Conservation (phyloP, 106 monocot genomes). For the Hemerocallis citrina region DNA sequence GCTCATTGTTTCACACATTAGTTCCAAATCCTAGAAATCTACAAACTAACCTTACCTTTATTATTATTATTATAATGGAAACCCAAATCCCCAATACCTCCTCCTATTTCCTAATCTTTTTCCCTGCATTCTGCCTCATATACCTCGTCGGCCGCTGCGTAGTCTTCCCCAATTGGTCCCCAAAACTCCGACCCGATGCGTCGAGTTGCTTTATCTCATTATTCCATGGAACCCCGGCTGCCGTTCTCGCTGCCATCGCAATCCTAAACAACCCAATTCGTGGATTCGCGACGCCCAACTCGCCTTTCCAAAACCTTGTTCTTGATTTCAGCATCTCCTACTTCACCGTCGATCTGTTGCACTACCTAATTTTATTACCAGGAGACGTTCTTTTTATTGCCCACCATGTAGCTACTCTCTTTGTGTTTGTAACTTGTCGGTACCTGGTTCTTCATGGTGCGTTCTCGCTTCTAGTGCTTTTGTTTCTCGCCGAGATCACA, state of each 20-base stretch:
- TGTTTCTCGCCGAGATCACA: slow-evolving; percentile 76
- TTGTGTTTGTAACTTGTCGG: slow-evolving; percentile 87
- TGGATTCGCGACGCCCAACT: slow-evolving; percentile 47
- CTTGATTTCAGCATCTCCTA: slow-evolving; percentile 92
- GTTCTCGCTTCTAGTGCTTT: slow-evolving; percentile 57
- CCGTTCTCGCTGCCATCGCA: slow-evolving; percentile 36
- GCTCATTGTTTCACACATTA: no score
- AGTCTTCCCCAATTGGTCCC: slow-evolving; percentile 68
- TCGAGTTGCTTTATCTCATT: slow-evolving; percentile 82
- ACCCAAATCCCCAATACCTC: slow-evolving; percentile 7
- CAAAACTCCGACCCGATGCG: slow-evolving; percentile 57
- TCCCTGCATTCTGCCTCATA: slow-evolving; percentile 38
- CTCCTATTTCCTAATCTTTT: slow-evolving; percentile 42
- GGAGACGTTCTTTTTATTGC: slow-evolving; percentile 78
- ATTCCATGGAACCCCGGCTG: slow-evolving; percentile 71
- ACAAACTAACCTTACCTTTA: no score
- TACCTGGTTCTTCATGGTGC: slow-evolving; percentile 67
- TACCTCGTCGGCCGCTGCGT: slow-evolving; percentile 50
- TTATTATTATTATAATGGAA: no score
- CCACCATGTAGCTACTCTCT: slow-evolving; percentile 92
- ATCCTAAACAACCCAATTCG: slow-evolving; percentile 17
- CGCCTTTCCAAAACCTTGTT: slow-evolving; percentile 44
- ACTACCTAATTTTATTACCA: slow-evolving; percentile 65
- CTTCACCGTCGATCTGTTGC: slow-evolving; percentile 79
- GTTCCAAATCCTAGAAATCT: no score